phyloP scores from a whole-genome alignment of 2,329 filamentous ascomycete genomes.

The Lachnellula suecica region DNA sequence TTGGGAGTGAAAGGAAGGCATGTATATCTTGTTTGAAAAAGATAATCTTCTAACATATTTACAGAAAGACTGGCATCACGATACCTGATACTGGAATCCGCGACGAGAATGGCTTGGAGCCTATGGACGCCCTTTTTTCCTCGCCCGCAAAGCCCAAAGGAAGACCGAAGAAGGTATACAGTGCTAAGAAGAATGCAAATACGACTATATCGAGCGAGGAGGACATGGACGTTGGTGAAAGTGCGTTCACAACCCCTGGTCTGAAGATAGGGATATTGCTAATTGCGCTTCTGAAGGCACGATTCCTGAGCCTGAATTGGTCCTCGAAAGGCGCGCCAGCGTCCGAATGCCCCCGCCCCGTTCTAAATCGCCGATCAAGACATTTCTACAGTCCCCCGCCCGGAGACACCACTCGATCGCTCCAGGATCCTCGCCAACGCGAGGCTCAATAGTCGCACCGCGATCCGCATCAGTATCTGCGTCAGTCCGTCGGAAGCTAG shows the following conservation, averaged over 20 bases:
- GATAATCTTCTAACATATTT: slow-evolving; percentile 13
- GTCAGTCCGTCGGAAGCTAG: slow-evolving; percentile 31
- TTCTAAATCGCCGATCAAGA: slow-evolving; percentile 36
- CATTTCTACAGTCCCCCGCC: slow-evolving; percentile 34
- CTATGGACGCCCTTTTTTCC: slow-evolving; percentile 83
- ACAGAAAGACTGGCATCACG: slow-evolving; percentile 85
- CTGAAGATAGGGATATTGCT: slow-evolving; percentile 11
- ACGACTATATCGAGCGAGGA: slow-evolving; percentile 51
- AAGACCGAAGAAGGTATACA: slow-evolving; percentile 11
- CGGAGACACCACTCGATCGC: slow-evolving; percentile 32
- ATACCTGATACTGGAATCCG: slow-evolving; percentile 75
- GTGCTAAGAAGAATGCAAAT: slow-evolving; percentile 28
- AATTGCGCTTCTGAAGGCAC: slow-evolving; percentile 40
- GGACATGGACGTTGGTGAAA: slow-evolving; percentile 63
- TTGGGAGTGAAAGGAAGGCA: slow-evolving; percentile 52
- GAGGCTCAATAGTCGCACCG: slow-evolving; percentile 26
- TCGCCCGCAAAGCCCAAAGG: slow-evolving; percentile 66
- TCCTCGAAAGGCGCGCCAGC: slow-evolving; percentile 34
- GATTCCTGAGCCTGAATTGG: slow-evolving; percentile 45
- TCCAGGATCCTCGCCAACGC: slow-evolving; percentile 29
- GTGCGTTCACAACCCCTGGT: slow-evolving; percentile 37
- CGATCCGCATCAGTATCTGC: slow-evolving; percentile 21
- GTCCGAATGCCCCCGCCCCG: slow-evolving; percentile 31
- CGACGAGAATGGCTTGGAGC: slow-evolving; percentile 91
- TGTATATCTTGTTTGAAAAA: slow-evolving; percentile 8